Evolutionary conservation across 768 basidiomycete species (phyloP), one percentile per base, ranked within the genome.

Genomic region (Pulveroboletus ravenelii): DNA sequence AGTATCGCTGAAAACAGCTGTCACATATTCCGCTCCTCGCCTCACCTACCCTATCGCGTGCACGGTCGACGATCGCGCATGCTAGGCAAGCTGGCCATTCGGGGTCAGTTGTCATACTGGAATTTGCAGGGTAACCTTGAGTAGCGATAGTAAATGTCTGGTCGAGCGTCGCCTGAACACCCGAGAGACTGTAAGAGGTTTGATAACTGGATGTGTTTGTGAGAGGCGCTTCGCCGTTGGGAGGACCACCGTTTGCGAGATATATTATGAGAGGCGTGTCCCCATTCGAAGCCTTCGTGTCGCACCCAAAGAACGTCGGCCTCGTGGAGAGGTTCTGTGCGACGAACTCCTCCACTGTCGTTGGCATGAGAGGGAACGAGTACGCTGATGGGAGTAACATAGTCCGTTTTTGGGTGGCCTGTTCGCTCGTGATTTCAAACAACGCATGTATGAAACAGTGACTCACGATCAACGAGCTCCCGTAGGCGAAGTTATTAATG

Each of bases 261-360:
- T 85, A 85, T 48, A 83, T 71, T 14, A 84, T 55, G 35, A 82
- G 60, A 3, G 81, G 80, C 5, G 71, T 72, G 37, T 62, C 66
- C 0, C 52, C 56, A 20, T 58, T 63, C 41, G 56, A 56, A 23
- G 45, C 60, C 37, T 59, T 51, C 29, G 53, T 55, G 7, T 70
- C 55, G 56, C 77, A 77, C 5, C 76, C 78, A 57, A 78, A 78
- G 64, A 79, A 76, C 10, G 74, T 74, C 7, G 75, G 75, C 9
- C 67, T 64, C 0, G 52, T 45, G 30, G 60, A 70, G 25, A 76
- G 65, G 43, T 69, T 70, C 39, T 70, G 67, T 15, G 68, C 61
- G 29, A 65, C 56, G 46, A 74, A 74, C 20, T 59, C 62, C n/a
- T 14, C 52, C 1, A 54, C 18, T 8, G 61, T 47, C 8, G 50